A percentile compares a stretch with the other conserved stretches of the same genome.
Conservation (phyloP, 2,329 filamentous ascomycete species). For the Colletotrichum sp. region DNA sequence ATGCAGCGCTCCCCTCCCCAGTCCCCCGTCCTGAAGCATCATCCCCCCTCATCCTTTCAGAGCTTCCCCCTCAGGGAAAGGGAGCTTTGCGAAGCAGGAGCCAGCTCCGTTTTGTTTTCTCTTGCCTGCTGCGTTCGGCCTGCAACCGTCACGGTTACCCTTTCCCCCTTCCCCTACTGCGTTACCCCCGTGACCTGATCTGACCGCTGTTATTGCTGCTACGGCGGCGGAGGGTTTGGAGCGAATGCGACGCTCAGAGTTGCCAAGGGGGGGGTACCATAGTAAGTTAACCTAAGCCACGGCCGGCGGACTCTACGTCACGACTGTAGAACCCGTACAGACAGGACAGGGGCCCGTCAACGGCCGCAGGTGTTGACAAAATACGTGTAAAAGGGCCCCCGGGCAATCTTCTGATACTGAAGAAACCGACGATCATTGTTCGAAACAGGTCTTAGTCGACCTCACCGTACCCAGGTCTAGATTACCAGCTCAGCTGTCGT, state of each 20-base stretch:
- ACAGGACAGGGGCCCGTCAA: not conserved
- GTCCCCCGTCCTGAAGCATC: not conserved
- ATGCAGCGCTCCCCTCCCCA: not conserved
- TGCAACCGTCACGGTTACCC: not conserved
- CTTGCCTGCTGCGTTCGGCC: not conserved
- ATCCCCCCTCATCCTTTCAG: not conserved
- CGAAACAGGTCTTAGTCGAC: not conserved
- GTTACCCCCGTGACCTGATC: not conserved
- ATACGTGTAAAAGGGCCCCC: not conserved
- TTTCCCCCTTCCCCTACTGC: not conserved
- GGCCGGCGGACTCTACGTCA: not conserved
- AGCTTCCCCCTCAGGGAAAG: not conserved
- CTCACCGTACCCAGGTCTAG: slow-evolving; percentile 9
- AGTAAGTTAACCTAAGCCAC: not conserved
- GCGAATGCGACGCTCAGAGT: slow-evolving; percentile 16
- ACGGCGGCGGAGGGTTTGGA: not conserved
- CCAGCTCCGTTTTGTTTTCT: not conserved
- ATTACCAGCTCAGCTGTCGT: not conserved
- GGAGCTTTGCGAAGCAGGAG: not conserved
- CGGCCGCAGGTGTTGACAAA: not conserved
- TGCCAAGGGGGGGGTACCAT: not conserved
- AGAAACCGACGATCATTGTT: not conserved
- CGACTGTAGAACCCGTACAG: not conserved
- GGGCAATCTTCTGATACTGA: not conserved
- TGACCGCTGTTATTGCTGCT: not conserved